Base-by-base conservation (phyloP, 805 yeast genomes). In the Candida nitratophila region DNA sequence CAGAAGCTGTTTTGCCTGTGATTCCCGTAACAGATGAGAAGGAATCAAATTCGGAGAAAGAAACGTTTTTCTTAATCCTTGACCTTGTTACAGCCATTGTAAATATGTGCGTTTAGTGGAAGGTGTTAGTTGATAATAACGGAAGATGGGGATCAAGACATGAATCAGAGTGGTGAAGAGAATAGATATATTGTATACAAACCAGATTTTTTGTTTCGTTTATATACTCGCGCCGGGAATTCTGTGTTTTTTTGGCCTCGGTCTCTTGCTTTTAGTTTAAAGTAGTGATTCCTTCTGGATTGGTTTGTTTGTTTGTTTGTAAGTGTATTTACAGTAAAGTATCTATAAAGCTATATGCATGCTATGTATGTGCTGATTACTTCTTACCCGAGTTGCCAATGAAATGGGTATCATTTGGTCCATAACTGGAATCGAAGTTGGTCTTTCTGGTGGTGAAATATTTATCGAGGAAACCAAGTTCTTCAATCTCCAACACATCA, bases 401-500 rank as follows among this genome's bases (percentile, higher is more conserved):
- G 33, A 37, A 37, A 16, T 24, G 40, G 3, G 40, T 16, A 17
- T 37, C 33, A 27, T 42, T 41, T 12, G 46, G 36, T 17, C 39
- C 47, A 20, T 38, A 37, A n/a, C 65, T 59, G 3, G 66, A 59
- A 41, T 62, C 64, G 9, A 59, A 43, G 37, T 62, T 61, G 16
- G 65, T 60, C 43, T 49, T 53, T 27, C 54, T 50, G 12, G 63
- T 57, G 17, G 57, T 68, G 53, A 68, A 68, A 44, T 74, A 77
- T 50, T 74, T 76, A 46, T 77, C 79, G 32, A 69, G 57, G 51
- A 74, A 73, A 0, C 75, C 69, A 48, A 75, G 55, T 49, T 76
- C 82, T 27, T 66, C 71, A 26, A 60, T 56, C 39, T 66, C 68
- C 54, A 67, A 69, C 6, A 74, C 70, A 57, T 84, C 91, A 44